Conservation (phyloP, 345 rosid species). For the Citrus medica region DNA sequence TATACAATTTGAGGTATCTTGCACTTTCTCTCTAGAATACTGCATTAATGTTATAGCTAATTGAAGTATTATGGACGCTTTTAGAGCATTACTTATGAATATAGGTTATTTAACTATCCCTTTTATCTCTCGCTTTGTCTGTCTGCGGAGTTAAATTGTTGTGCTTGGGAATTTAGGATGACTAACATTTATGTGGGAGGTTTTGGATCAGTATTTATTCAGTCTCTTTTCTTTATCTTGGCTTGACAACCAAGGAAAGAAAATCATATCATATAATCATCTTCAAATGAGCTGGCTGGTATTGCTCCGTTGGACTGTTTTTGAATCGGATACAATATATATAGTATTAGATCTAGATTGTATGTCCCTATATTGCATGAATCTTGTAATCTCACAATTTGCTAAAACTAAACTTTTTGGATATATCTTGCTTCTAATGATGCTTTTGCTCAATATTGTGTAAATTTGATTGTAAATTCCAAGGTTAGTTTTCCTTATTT, state of each 20-base stretch:
- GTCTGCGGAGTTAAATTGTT: background rate
- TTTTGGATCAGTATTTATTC: background rate
- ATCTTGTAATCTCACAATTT: background rate
- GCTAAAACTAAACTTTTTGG: background rate
- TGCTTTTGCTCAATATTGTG: background rate
- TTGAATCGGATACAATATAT: background rate
- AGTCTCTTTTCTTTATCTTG: background rate
- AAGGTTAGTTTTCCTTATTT: background rate
- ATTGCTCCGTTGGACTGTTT: background rate
- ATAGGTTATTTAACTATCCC: background rate
- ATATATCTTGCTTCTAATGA: background rate
- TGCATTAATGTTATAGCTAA: background rate
- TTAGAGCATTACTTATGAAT: background rate
- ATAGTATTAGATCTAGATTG: background rate
- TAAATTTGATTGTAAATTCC: background rate
- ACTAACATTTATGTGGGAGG: background rate
- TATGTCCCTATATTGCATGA: background rate
- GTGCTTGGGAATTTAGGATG: background rate
- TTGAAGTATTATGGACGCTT: background rate
- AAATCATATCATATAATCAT: background rate
- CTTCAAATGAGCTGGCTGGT: background rate
- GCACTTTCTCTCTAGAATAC: constrained; percentile 9
- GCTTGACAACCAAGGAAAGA: background rate
- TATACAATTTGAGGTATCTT: constrained; percentile 68
- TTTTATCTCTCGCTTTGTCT: background rate